Percentiles rank a stretch among this genome's conserved stretches.
These are phyloP conservation scores for Syncephalastrum contaminatum DNA, from an alignment of 371 early-diverging fungal species.

Conservation along the genomic window DNA sequence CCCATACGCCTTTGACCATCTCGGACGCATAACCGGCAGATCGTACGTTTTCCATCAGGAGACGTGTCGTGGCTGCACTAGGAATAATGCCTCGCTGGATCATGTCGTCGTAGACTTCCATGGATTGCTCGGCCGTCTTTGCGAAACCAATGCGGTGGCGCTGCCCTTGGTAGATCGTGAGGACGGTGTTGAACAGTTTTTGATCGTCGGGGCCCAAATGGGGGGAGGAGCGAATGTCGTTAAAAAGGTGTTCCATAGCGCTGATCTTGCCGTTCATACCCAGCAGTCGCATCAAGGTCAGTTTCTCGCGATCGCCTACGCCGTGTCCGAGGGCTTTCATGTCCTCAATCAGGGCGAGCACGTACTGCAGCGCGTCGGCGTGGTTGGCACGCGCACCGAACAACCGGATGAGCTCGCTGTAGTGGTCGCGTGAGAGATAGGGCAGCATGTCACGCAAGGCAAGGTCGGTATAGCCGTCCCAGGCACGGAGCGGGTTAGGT, in stretches of 20 bases:
- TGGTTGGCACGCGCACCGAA: constrained; percentile 18
- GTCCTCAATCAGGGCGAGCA: constrained; percentile 38
- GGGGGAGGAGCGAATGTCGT: constrained; percentile 17
- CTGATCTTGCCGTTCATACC: constrained; percentile 37
- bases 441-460: constrained; percentile 25
- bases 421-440: constrained; percentile 36
- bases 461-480: constrained; percentile 48
- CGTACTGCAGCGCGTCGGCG: constrained; percentile 21
- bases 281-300: constrained; percentile 35
- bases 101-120: constrained; percentile 37
- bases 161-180: constrained; percentile 33
- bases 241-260: constrained; percentile 39
- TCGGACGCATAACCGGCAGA: constrained; percentile 15
- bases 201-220: constrained; percentile 16
- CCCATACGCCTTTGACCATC: constrained; percentile 30
- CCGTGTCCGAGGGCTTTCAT: constrained; percentile 36
- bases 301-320: constrained; percentile 33
- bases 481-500: constrained; percentile 31
- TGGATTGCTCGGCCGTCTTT: constrained; percentile 24
- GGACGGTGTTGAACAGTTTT: constrained; percentile 36
- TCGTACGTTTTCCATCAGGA: constrained; percentile 30
- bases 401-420: constrained; percentile 23
- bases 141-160: constrained; percentile 13
- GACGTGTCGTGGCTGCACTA: constrained; percentile 10
- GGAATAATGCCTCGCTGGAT: constrained; percentile 27